phyloP scores from a whole-genome alignment of 495 filamentous ascomycete genomes.

The Tetracladium setigerum region DNA sequence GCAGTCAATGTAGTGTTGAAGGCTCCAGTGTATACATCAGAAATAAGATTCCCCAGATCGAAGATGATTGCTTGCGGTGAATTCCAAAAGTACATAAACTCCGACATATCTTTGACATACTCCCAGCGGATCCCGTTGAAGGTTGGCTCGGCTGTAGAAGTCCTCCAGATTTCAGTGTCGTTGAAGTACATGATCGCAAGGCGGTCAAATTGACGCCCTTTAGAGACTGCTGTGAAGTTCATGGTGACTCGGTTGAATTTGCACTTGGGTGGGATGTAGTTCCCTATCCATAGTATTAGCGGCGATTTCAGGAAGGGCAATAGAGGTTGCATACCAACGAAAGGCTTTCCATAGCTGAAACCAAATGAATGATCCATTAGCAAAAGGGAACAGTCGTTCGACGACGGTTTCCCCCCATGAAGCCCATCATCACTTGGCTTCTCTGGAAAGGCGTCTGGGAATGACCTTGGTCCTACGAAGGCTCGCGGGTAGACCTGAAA shows the following conservation, averaged over 20 bases:
- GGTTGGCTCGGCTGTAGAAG: slow-evolving; percentile 81
- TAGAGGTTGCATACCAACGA: slow-evolving; percentile 50
- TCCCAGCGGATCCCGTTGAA: slow-evolving; percentile 61
- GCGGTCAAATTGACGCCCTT: slow-evolving; percentile 73
- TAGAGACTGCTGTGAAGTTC: slow-evolving; percentile 72
- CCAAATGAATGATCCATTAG: slow-evolving; percentile 72
- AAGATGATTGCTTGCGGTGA: slow-evolving; percentile 26
- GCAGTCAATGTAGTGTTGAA: slow-evolving; percentile 79
- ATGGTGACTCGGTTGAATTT: slow-evolving; percentile 72
- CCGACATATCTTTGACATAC: slow-evolving; percentile 79
- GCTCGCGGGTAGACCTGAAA: slow-evolving; percentile 69
- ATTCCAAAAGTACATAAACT: slow-evolving; percentile 61
- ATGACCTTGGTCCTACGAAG: no score
- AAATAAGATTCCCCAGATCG: slow-evolving; percentile 24
- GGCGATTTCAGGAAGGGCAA: background rate
- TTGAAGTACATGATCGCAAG: slow-evolving; percentile 74
- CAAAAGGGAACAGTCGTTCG: slow-evolving; percentile 40
- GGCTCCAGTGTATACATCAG: slow-evolving; percentile 63
- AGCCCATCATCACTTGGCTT: no score
- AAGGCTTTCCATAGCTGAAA: slow-evolving; percentile 71
- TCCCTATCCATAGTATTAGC: slow-evolving; percentile 33
- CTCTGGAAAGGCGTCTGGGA: no score
- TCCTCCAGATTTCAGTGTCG: slow-evolving; percentile 76
- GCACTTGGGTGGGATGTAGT: slow-evolving; percentile 62
- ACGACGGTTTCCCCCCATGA: no score